phyloP scores from a whole-genome alignment of 2,329 filamentous ascomycete species.

The Ambrosiella beaveri region DNA sequence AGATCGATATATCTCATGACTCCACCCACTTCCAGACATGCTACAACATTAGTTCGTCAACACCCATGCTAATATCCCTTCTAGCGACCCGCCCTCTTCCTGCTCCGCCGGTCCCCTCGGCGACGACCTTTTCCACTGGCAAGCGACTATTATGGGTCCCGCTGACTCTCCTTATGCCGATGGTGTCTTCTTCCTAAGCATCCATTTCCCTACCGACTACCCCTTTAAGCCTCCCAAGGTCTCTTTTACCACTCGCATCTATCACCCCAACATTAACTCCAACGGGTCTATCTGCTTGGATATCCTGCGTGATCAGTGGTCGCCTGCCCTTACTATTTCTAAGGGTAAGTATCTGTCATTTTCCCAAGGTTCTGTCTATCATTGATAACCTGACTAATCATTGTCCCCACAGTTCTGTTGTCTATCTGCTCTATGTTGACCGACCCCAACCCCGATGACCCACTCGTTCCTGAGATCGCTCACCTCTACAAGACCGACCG shows the following conservation, averaged over 20 bases:
- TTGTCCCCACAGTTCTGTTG: constrained; percentile 52
- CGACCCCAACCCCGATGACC: constrained; percentile 97
- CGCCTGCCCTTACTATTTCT: constrained; percentile 90
- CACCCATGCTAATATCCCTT: constrained; percentile 9
- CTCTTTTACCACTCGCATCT: constrained; percentile 99
- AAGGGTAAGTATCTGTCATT: constrained; percentile 51
- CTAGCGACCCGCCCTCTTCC: constrained; percentile 90
- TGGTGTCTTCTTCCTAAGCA: constrained; percentile 96
- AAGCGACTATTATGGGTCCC: constrained; percentile 99
- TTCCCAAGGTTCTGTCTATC: neutral
- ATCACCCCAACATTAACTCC: constrained; percentile 98
- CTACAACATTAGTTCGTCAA: neutral
- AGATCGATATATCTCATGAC: too few relatives aligned
- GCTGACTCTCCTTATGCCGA: constrained; percentile 95
- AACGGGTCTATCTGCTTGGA: constrained; percentile 98
- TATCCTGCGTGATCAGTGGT: constrained; percentile 98
- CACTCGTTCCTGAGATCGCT: constrained; percentile 94
- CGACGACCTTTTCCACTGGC: constrained; percentile 99
- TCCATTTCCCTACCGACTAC: constrained; percentile 99
- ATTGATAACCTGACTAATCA: constrained; percentile 1
- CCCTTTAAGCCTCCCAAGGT: constrained; percentile 99
- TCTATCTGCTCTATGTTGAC: constrained; percentile 99
- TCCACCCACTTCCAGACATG: neutral
- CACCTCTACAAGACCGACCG: constrained; percentile 99
- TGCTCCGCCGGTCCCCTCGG: constrained; percentile 95